Conservation (phyloP, 176 grass and related monocot genomes). For the Neostapfia colusana region DNA sequence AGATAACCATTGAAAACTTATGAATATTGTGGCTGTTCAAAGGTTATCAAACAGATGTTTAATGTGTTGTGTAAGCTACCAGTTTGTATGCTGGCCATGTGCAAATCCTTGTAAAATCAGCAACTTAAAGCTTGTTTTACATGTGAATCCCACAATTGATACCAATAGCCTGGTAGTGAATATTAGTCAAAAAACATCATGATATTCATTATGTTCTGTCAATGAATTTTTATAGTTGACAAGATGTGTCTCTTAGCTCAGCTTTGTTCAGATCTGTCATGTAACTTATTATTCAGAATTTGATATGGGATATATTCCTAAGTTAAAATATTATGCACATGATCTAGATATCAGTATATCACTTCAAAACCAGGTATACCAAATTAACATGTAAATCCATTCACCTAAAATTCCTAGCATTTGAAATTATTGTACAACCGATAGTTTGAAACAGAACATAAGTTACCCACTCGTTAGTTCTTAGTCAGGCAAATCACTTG, state of each 20-base stretch:
- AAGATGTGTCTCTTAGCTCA: background rate
- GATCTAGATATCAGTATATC: too few species aligned
- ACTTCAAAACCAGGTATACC: background rate
- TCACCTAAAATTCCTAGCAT: background rate
- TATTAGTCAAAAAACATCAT: background rate
- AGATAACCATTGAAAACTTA: background rate
- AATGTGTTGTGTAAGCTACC: background rate
- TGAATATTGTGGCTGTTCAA: background rate
- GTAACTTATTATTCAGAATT: too few species aligned
- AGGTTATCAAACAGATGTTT: background rate
- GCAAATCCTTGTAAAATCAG: background rate
- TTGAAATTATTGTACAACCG: background rate
- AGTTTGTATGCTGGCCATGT: background rate
- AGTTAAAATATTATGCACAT: too few species aligned
- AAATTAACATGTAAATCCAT: background rate
- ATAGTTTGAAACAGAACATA: too few species aligned
- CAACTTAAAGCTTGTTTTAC: constrained; percentile 1
- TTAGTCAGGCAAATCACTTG: constrained; percentile 41
- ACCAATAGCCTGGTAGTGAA: background rate
- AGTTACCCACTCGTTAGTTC: background rate
- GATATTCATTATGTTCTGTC: background rate
- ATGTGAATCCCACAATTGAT: background rate
- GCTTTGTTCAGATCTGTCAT: background rate
- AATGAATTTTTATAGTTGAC: background rate
- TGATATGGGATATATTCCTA: too few species aligned